Base-by-base conservation (phyloP, 2,329 filamentous ascomycete genomes). In the Cladosporium phlei region DNA sequence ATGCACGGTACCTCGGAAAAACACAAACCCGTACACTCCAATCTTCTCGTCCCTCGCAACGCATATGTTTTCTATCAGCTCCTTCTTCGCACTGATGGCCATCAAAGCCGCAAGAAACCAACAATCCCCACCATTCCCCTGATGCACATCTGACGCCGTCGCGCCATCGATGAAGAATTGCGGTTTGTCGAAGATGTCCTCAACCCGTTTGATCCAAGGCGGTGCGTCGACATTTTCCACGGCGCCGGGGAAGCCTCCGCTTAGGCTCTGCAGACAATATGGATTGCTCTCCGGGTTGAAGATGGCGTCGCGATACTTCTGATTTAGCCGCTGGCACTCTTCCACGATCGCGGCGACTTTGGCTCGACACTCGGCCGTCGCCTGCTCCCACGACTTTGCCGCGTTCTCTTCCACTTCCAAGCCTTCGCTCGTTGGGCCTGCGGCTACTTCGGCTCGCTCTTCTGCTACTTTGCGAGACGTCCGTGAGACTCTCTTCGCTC, bases 1-100 rank as follows among this genome's bases (percentile, higher is more conserved):
- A n/a, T n/a, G n/a, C n/a, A n/a, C n/a, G n/a, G 14, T 20, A 50
- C 50, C 50, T 55, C 86, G 78, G 65, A 86, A 80, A 60, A 93
- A 91, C 9, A 93, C 86, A 55, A 93, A 93, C 1, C 88, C 88
- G 55, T 93, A 93, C 1, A 91, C 86, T 10, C 87, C 87, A 3
- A 89, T 79, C 24, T 78, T 73, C 60, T 86, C 79, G 54, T 93
- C 79, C 10, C 79, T 77, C 4, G 79, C 82, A 38, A 93, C 83
- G 54, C 86, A 93, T 7, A 89, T 72, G 45, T 71, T 77, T 62
- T 89, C 80, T 44, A 93, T 86, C 51, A 90, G 65, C 62, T 87
- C 87, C 56, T 82, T 83, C 56, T 93, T 75, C 60, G 87, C 88
- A 55, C 80, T 83, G 51, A 94, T 74, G 0, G 86, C 88, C 51